phyloP scores from a whole-genome alignment of 257 asterid species.

The Henckelia pumila region DNA sequence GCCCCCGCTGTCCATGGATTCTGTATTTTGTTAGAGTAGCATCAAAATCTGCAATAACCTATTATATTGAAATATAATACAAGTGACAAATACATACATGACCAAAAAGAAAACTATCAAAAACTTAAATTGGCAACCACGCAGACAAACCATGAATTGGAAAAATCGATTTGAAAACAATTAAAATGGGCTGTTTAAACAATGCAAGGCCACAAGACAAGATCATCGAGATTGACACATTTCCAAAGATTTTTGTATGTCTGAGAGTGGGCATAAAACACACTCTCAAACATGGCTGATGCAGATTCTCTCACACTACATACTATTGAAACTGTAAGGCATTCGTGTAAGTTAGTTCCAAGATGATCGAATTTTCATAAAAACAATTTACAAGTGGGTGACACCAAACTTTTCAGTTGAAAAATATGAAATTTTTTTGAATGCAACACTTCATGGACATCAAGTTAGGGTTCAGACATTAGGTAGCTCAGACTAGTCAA shows the following conservation, averaged over 20 bases:
- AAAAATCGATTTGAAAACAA: too few species aligned
- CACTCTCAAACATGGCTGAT: not conserved
- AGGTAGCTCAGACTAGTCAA: not conserved
- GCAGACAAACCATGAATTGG: not conserved
- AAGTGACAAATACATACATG: conserved; percentile 14
- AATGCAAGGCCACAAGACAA: not conserved
- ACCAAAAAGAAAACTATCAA: conserved; percentile 3
- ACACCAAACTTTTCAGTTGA: too few species aligned
- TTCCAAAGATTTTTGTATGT: not conserved
- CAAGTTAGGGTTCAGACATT: not conserved
- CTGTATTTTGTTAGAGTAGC: conserved; percentile 76
- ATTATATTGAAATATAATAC: conserved; percentile 27
- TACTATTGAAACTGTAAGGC: too few species aligned
- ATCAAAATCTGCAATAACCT: conserved; percentile 95
- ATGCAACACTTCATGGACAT: not conserved
- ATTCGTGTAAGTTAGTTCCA: too few species aligned
- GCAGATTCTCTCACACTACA: too few species aligned
- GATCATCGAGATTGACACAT: not conserved
- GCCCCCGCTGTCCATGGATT: conserved; percentile 81
- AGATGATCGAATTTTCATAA: too few species aligned
- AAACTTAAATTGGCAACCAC: conserved; percentile 6
- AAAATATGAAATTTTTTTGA: too few species aligned
- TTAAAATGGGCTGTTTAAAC: not conserved
- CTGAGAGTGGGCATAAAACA: not conserved
- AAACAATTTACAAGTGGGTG: not conserved